These are phyloP conservation scores for Striga hermonthica DNA, from an alignment of 305 asterid genomes.

Conservation along the genomic window DNA sequence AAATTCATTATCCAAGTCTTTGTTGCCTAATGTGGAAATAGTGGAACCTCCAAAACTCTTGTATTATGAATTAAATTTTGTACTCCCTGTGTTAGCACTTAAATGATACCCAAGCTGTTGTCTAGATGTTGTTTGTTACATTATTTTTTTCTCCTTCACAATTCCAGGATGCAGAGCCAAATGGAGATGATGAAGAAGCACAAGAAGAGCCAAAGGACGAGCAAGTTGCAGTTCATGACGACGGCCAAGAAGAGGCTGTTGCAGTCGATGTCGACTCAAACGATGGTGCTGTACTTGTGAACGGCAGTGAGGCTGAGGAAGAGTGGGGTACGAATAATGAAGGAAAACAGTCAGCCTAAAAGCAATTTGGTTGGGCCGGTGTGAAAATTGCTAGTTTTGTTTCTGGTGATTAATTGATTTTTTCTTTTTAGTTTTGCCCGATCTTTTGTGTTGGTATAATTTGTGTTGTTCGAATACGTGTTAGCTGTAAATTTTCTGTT, in stretches of 20 bases:
- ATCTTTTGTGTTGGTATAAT: slow-evolving; percentile 36
- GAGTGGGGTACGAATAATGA: slow-evolving; percentile 89
- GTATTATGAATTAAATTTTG: background rate
- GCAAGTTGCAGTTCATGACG: slow-evolving; percentile 49
- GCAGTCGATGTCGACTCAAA: slow-evolving; percentile 82
- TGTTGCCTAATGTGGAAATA: too few relatives aligned
- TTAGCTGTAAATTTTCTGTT: slow-evolving; percentile 22
- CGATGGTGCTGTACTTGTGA: slow-evolving; percentile 83
- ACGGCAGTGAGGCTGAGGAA: slow-evolving; percentile 83
- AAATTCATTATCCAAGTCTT: too few relatives aligned
- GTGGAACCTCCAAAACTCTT: too few relatives aligned
- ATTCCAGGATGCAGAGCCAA: slow-evolving; percentile 48
- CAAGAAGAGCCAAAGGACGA: slow-evolving; percentile 48
- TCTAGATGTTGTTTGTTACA: slow-evolving; percentile 25
- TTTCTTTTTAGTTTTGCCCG: slow-evolving; percentile 44
- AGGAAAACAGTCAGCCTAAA: slow-evolving; percentile 91
- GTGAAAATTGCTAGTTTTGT: slow-evolving; percentile 69
- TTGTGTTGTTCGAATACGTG: slow-evolving; percentile 2
- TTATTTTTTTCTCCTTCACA: slow-evolving; percentile 1
- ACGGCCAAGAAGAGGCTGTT: slow-evolving; percentile 71
- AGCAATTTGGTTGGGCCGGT: slow-evolving; percentile 72
- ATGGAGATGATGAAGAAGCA: slow-evolving; percentile 42
- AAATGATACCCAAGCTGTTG: background rate
- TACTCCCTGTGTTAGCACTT: background rate
- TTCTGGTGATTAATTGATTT: slow-evolving; percentile 74